These are phyloP conservation scores for Leucoagaricus sp. DNA, from an alignment of 1,284 basidiomycete species.

Conservation along the genomic window DNA sequence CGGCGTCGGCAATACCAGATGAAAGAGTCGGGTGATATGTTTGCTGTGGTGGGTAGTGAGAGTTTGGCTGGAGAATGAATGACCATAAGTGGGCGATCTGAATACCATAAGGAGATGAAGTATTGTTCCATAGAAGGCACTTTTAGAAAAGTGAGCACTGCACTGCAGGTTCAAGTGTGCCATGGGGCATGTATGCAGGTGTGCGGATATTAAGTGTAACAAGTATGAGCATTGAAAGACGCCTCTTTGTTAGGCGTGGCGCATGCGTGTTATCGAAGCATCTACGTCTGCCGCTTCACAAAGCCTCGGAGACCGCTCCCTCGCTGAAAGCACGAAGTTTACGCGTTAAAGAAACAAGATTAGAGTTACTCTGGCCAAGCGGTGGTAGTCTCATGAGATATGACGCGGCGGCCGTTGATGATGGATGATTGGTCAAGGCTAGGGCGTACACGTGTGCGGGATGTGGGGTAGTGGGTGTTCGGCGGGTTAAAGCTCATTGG, in stretches of 20 bases:
- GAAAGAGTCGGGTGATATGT: no score
- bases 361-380: neutral
- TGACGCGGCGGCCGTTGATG: conserved; percentile 11
- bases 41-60: neutral
- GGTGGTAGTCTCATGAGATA: neutral
- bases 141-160: no score
- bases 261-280: no score
- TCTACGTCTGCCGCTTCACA: no score
- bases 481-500: conserved; percentile 1
- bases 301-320: conserved; percentile 6
- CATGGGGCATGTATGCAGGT: neutral
- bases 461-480: neutral
- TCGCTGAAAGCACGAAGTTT: conserved; percentile 1
- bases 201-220: conserved; percentile 7
- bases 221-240: neutral
- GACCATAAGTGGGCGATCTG: no score
- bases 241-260: neutral
- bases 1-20: no score
- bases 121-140: no score
- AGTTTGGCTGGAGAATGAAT: no score
- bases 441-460: neutral
- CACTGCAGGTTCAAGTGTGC: no score
- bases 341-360: neutral
- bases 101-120: no score
- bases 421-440: conserved; percentile 14